Conservation (phyloP, 495 filamentous ascomycete species). For the Daldinia concentrica region DNA sequence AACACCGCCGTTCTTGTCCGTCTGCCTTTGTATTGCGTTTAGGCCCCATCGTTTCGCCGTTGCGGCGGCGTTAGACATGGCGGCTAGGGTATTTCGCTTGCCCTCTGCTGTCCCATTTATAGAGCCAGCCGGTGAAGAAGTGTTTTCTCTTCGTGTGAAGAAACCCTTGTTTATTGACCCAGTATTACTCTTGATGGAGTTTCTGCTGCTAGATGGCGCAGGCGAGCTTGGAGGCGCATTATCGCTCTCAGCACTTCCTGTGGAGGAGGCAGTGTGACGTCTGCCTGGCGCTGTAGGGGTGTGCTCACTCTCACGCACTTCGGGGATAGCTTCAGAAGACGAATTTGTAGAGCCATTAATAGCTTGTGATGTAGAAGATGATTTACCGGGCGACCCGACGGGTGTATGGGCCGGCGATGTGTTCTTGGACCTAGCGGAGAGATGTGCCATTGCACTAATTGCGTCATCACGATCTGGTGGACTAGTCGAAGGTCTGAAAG, state of each 20-base stretch:
- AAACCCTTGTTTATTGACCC: constrained; percentile 50
- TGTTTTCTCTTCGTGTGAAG: constrained; percentile 53
- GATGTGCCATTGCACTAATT: constrained; percentile 69
- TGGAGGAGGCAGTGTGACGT: constrained; percentile 56
- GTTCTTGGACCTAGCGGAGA: constrained; percentile 68
- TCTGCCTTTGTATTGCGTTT: constrained; percentile 71
- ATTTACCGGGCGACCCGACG: constrained; percentile 59
- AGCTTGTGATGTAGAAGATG: constrained; percentile 41
- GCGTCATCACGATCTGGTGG: constrained; percentile 63
- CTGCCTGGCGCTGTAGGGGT: constrained; percentile 44
- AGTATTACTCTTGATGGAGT: constrained; percentile 51
- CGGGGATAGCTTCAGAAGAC: constrained; percentile 48
- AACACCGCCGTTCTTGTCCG: constrained; percentile 43
- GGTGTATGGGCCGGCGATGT: constrained; percentile 64
- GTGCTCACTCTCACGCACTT: constrained; percentile 14
- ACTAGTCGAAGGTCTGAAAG: constrained; percentile 45
- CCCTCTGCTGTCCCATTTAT: constrained; percentile 40
- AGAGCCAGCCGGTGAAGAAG: constrained; percentile 32
- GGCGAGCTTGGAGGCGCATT: constrained; percentile 45
- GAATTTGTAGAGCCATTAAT: constrained; percentile 49
- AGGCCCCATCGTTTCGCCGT: constrained; percentile 87
- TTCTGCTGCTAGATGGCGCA: constrained; percentile 44
- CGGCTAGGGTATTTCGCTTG: constrained; percentile 60
- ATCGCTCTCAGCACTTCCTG: constrained; percentile 44
- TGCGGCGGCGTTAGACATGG: constrained; percentile 76